A percentile compares a stretch with the other conserved stretches of the same genome.
phyloP scores from a whole-genome alignment of 345 rosid species.

The Citrus mangshanensis region DNA sequence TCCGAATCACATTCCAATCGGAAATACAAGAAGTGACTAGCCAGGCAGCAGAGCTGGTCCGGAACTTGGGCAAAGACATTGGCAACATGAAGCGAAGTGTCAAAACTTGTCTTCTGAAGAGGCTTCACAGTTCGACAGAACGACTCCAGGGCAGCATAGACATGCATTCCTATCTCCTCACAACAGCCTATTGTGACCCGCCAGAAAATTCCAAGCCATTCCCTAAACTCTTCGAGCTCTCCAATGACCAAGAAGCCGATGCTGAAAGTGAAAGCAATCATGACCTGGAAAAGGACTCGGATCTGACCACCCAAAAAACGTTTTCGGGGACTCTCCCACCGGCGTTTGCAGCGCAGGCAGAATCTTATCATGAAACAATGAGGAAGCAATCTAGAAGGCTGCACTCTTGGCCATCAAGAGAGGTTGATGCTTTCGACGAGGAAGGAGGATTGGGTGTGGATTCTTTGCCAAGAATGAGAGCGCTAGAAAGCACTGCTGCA shows the following conservation, averaged over 20 bases:
- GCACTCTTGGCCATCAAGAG: conserved; percentile 62
- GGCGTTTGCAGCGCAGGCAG: conserved; percentile 11
- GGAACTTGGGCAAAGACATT: conserved; percentile 51
- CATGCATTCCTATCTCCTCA: conserved; percentile 52
- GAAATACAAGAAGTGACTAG: conserved; percentile 48
- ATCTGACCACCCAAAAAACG: background rate
- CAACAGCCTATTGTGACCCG: conserved; percentile 23
- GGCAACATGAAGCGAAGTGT: conserved; percentile 42
- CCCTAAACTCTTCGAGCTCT: conserved; percentile 19
- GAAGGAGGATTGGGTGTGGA: conserved; percentile 32
- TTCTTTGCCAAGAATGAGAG: conserved; percentile 42
- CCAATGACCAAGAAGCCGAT: conserved; percentile 2
- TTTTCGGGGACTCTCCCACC: conserved; percentile 1
- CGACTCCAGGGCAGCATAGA: conserved; percentile 47
- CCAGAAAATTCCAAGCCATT: conserved; percentile 30
- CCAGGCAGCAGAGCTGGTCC: conserved; percentile 53
- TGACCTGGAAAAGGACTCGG: background rate
- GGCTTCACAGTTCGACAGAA: conserved; percentile 45
- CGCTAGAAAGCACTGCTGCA: conserved; percentile 58
- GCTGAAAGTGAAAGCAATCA: conserved; percentile 18
- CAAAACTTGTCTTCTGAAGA: conserved; percentile 34
- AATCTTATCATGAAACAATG: conserved; percentile 51
- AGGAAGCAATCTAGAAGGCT: conserved; percentile 55
- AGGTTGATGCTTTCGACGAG: conserved; percentile 52
- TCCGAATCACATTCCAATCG: conserved; percentile 41